Evolutionary conservation across 2,329 filamentous ascomycete genomes (phyloP).

Genomic region (Cytospora chrysosperma): DNA sequence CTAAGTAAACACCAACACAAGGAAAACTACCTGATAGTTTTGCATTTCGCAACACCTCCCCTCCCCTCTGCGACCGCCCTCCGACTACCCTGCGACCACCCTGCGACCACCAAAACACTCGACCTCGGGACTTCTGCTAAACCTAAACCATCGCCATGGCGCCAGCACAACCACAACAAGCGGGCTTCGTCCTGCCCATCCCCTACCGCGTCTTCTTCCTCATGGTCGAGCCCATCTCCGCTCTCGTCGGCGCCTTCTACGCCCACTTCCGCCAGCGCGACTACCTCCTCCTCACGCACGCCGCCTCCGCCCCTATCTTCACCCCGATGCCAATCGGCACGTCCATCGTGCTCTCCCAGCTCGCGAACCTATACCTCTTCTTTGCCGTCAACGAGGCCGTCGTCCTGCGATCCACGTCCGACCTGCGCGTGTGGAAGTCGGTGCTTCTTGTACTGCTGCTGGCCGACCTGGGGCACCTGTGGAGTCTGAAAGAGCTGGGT

Average conservation of each 20-base stretch:
- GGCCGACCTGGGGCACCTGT: slow-evolving; percentile 76
- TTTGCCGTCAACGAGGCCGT: slow-evolving; percentile 77
- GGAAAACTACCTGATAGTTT: background rate
- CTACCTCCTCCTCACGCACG: slow-evolving; percentile 66
- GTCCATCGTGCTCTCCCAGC: slow-evolving; percentile 68
- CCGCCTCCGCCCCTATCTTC: slow-evolving; percentile 46
- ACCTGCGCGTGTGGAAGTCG: slow-evolving; percentile 68
- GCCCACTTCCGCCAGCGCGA: slow-evolving; percentile 48
- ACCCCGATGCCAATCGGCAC: slow-evolving; percentile 56
- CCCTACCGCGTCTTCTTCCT: slow-evolving; percentile 74
- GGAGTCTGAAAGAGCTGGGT: slow-evolving; percentile 61
- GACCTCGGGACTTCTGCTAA: too few species aligned
- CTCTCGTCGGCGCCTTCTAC: slow-evolving; percentile 53
- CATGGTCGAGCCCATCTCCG: slow-evolving; percentile 62
- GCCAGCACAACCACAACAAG: slow-evolving; percentile 3
- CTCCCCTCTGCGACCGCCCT: too few species aligned
- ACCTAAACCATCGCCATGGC: background rate
- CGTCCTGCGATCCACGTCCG: slow-evolving; percentile 67
- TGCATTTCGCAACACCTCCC: background rate
- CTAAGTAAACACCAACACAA: background rate
- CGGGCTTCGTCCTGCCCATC: slow-evolving; percentile 52
- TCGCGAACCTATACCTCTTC: slow-evolving; percentile 75
- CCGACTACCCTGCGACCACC: background rate
- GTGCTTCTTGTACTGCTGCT: slow-evolving; percentile 67
- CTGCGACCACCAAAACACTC: background rate